Conservation (phyloP, 768 basidiomycete genomes). For the Tylopilus subfusipes region DNA sequence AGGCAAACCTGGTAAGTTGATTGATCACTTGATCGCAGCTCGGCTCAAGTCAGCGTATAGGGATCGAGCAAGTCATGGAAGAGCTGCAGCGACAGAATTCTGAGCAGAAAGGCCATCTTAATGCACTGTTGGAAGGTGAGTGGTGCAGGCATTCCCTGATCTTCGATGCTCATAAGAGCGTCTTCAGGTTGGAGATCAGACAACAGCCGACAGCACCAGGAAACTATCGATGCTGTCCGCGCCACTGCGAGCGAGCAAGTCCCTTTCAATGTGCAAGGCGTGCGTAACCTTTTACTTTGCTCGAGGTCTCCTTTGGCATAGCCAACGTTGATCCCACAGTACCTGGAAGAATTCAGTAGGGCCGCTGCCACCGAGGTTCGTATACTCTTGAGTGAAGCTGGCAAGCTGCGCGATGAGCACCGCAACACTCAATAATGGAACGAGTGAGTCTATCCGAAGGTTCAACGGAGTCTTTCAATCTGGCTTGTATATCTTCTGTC, state of each 20-base stretch:
- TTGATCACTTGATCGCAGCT: not conserved
- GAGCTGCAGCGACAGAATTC: slow-evolving; percentile 56
- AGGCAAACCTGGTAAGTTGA: slow-evolving; percentile 51
- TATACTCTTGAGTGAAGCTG: slow-evolving; percentile 79
- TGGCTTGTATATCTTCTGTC: too few species aligned
- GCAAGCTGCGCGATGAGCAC: slow-evolving; percentile 75
- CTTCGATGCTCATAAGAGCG: slow-evolving; percentile 10
- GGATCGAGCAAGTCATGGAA: slow-evolving; percentile 56
- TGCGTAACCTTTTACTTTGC: slow-evolving; percentile 39
- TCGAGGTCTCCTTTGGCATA: slow-evolving; percentile 4
- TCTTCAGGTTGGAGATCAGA: slow-evolving; percentile 65
- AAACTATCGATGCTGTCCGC: slow-evolving; percentile 63
- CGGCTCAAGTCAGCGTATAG: slow-evolving; percentile 33
- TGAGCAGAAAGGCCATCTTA: slow-evolving; percentile 56
- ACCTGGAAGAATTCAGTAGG: slow-evolving; percentile 85
- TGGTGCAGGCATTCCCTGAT: not conserved
- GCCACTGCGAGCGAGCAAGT: slow-evolving; percentile 74
- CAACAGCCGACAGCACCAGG: slow-evolving; percentile 58
- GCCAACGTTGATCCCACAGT: slow-evolving; percentile 39
- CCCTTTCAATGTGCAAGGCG: slow-evolving; percentile 80
- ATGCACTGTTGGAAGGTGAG: slow-evolving; percentile 54
- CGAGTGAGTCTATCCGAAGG: too few species aligned
- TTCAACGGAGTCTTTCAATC: too few species aligned
- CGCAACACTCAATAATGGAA: too few species aligned
- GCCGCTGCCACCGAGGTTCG: slow-evolving; percentile 80